A percentile compares a stretch with the other conserved stretches of the same genome.
Evolutionary conservation across 345 rosid genomes (phyloP).

Genomic region (Luvunga scandens): DNA sequence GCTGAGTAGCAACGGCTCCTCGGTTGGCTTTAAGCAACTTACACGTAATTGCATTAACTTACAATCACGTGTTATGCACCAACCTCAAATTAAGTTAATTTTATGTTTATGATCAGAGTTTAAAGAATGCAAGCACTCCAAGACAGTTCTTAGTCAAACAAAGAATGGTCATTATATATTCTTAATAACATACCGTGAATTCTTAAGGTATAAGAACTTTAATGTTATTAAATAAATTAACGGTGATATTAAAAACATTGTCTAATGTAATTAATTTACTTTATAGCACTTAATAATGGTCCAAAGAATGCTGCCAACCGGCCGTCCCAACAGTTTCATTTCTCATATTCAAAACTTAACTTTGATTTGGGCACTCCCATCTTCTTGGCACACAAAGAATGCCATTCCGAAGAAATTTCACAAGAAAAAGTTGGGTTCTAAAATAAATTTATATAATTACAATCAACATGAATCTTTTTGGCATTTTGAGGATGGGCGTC

Average conservation of each 20-base stretch:
- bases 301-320: background rate
- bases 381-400: background rate
- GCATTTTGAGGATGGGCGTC: no score
- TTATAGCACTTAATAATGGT: background rate
- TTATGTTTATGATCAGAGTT: background rate
- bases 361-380: background rate
- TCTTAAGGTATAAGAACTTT: background rate
- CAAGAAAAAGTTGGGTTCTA: background rate
- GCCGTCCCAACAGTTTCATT: background rate
- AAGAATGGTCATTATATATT: background rate
- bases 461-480: no score
- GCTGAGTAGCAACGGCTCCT: background rate
- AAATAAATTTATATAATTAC: background rate
- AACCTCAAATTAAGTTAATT: background rate
- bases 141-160: background rate
- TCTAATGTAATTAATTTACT: constrained; percentile 3
- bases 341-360: background rate
- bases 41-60: background rate
- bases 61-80: background rate
- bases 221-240: background rate
- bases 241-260: background rate
- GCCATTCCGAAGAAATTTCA: background rate
- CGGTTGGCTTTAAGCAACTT: background rate
- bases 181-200: background rate
- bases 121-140: background rate